phyloP scores from a whole-genome alignment of 345 rosid species.

The Pseudoturritis turrita region DNA sequence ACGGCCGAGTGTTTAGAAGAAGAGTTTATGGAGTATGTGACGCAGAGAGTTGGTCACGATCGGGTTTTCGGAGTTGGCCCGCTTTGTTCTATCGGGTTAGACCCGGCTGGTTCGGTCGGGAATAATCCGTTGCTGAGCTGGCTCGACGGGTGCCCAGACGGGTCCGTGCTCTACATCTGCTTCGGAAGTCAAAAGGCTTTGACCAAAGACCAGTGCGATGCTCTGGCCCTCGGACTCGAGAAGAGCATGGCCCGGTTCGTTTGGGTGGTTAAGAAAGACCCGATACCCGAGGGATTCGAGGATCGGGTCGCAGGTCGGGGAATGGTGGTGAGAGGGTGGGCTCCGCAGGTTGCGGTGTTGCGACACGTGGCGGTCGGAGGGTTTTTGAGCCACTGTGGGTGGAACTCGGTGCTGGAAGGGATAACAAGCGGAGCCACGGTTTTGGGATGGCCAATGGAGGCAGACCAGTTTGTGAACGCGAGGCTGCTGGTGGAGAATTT shows the following conservation, averaged over 20 bases:
- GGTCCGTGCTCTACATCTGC: conserved; percentile 57
- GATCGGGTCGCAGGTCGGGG: conserved; percentile 44
- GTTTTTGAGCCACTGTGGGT: conserved; percentile 52
- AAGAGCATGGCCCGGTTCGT: conserved; percentile 13
- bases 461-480: conserved; percentile 36
- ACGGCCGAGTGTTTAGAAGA: conserved; percentile 44
- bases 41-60: conserved; percentile 36
- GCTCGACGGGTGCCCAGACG: conserved; percentile 52
- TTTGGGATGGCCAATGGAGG: conserved; percentile 65
- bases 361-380: conserved; percentile 52
- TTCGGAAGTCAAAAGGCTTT: conserved; percentile 62
- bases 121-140: conserved; percentile 26
- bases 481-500: conserved; percentile 49
- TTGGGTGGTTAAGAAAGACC: conserved; percentile 27
- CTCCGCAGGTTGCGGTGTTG: conserved; percentile 47
- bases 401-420: conserved; percentile 46
- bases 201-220: conserved; percentile 35
- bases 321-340: conserved; percentile 49
- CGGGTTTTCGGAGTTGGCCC: conserved; percentile 60
- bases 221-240: neutral
- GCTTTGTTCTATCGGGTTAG: conserved; percentile 38
- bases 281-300: conserved; percentile 44
- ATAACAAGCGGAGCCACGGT: conserved; percentile 43
- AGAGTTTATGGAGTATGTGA: conserved; percentile 35
- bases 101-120: neutral